Evolutionary conservation across 306 rosid species (phyloP), one percentile per base, ranked within the genome.

Genomic region (Cucurbita argyrosperma): DNA sequence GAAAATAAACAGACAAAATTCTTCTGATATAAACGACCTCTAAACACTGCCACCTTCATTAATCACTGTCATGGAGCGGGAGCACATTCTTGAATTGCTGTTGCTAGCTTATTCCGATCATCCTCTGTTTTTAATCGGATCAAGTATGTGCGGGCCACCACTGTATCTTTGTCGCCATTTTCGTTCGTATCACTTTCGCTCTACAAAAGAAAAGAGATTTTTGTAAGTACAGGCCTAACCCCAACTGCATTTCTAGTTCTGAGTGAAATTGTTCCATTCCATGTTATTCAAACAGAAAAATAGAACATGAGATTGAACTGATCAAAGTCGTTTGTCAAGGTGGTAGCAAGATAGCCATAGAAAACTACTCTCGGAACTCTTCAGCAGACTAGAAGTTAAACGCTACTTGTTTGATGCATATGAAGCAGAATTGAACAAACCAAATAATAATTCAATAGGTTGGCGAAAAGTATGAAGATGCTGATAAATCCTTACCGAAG

Each of bases 31-130:
- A 50, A 38, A 65, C 47, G 62, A 14, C 16, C 61, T 81, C 73
- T 50, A 77, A 76, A 54, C 30, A 26, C 30, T 26, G 72, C 52
- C 51, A 21, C 11, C 49, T 53, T 51, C 71, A 35, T 12, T 23
- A 38, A 74, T 59, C 54, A 2, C 40, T 69, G 68, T 89, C 85
- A 89, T 42, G 92, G 81, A 37, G 80, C 79, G 1, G 99, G 99
- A 49, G 99, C 90, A 80, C 85, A 88, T 64, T 91, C 96, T 91
- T 88, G 89, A 83, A 95, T 91, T 12, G 88, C 91, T 45, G 91
- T 79, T 21, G 92, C 89, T 71, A 95, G 86, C 74, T 89, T 88
- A 70, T 87, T 79, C 74, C 96, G 83, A 82, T 91, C 99, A 46
- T 89, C 99, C 77, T 79, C 97, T 0, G 99, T 84, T 80, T 88